phyloP scores from a whole-genome alignment of 192 early-diverging fungal species.

The Oehlia diaphana region DNA sequence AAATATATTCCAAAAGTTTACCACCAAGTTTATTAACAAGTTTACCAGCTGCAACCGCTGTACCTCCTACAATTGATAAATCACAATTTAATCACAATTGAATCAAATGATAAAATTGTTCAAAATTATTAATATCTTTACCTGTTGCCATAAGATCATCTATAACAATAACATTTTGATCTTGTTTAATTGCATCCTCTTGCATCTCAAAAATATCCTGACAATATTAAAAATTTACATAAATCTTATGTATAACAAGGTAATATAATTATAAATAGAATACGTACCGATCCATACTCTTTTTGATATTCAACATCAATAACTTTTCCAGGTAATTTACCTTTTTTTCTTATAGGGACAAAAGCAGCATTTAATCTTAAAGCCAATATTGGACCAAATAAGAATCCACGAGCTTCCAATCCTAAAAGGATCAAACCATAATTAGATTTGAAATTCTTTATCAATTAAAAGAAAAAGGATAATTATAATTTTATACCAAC shows the following conservation, averaged over 20 bases:
- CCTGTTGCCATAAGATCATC: slow-evolving; percentile 96
- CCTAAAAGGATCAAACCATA: slow-evolving; percentile 34
- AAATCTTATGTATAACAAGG: neutral
- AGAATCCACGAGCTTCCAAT: slow-evolving; percentile 96
- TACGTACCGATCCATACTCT: slow-evolving; percentile 86
- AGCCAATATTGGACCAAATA: slow-evolving; percentile 92
- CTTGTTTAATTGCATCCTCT: slow-evolving; percentile 69
- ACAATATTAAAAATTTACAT: too few species aligned
- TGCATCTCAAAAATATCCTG: slow-evolving; percentile 95
- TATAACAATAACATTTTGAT: slow-evolving; percentile 86
- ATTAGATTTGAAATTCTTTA: neutral
- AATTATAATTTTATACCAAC: slow-evolving; percentile 59
- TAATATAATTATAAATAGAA: neutral
- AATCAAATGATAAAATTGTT: too few species aligned
- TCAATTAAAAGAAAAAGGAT: neutral
- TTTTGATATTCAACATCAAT: slow-evolving; percentile 78
- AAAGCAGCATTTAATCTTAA: slow-evolving; percentile 85
- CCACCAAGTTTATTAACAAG: slow-evolving; percentile 76
- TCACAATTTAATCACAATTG: neutral
- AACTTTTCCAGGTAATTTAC: slow-evolving; percentile 88
- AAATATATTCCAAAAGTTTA: slow-evolving; percentile 80
- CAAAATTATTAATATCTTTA: slow-evolving; percentile 3
- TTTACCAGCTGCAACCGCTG: slow-evolving; percentile 80
- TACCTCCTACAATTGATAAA: slow-evolving; percentile 55
- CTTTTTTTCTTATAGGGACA: slow-evolving; percentile 93